Evolutionary conservation across 148 eudicot genomes (phyloP), one percentile per base, ranked within the genome.

Genomic region (Drosera capensis): DNA sequence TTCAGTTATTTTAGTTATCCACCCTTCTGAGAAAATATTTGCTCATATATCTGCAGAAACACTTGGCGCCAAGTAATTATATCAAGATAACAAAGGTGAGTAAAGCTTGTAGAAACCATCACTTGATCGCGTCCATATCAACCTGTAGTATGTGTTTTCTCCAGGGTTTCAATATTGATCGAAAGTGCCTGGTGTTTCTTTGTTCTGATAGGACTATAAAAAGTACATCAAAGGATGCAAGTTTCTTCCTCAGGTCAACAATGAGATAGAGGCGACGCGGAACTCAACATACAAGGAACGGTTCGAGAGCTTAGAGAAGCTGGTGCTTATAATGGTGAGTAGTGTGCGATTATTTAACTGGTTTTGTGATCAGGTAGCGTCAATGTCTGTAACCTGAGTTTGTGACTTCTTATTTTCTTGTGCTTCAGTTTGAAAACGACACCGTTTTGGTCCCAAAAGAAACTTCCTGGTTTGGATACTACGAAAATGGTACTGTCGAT

Each of bases 381-480:
- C 31, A 9, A 28, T 28, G 6, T 3, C 13, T 34, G 2, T 34
- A 34, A 4, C 38, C n/a, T 3, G 2, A 15, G n/a, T 34, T 13
- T 4, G 11, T 34, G 38, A 9, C 34, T 21, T 35, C n/a, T 7
- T 13, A 23, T 26, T 20, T 7, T 30, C 20, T 20, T 4, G 7
- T 2, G 24, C 22, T 8, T 29, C 68, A 77, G 83, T 72, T 72
- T 37, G 73, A 69, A 21, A 3, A 69, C 21, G 83, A 77, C 35
- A 14, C 47, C 1, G 59, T 77, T 64, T 51, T 77, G 57, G 60
- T 77, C 30, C 83, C 83, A 8, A 72, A 48, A 40, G 78, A 77
- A 56, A 72, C 83, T 1, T 69, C 83, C 24, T 71, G 63, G 75
- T 77, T 77, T 58, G 75, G 79, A 14, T 77, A 62, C 43, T 77